Base-by-base conservation (phyloP, 2,329 filamentous ascomycete genomes). In the Akanthomyces uredinophilus region DNA sequence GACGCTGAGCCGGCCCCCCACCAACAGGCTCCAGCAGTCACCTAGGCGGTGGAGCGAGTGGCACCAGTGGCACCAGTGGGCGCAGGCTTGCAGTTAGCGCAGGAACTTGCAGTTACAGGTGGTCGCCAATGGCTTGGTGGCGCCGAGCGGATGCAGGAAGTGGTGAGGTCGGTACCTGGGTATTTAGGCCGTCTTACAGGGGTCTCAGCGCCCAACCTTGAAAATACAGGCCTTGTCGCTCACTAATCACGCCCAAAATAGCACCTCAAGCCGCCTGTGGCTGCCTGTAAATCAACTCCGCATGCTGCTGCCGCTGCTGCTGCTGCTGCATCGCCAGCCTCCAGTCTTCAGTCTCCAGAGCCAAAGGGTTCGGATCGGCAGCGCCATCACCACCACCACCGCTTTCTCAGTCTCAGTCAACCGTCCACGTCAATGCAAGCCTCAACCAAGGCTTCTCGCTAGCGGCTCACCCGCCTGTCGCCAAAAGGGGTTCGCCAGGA, bases 401-500 rank as follows among this genome's bases (percentile, higher is more conserved):
- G 13, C 13, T 50, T 37, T 27, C 51, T 55, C 29, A 39, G 16
- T 29, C 54, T 55, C 41, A 52, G 16, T 29, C 54, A 39, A 18
- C 27, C 41, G 13, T 57, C 13, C 54, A 47, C 43, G 54, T 29
- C 41, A 29, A 57, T 47, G 54, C 54, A 18, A 37, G 54, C 55
- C 55, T 50, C 55, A 50, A 18, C 43, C 29, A 39, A 58, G 18
- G 22, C 44, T 22, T 27, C 20, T 37, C 49, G 32, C 44, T 58
- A 58, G 55, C 55, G 55, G 39, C 54, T 57, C 54, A 35, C 54
- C 43, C 5, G 43, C 43, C 41, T 37, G 43, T 57, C 54, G n/a
- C 43, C 54, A 57, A 58, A 58, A 58, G 55, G 55, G 55, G 55
- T 58, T 50, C 49, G 20, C 55, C 18, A 58, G 55, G 55, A 58